Evolutionary conservation across 768 basidiomycete species (phyloP).

Genomic region (Boletus reticuloceps): DNA sequence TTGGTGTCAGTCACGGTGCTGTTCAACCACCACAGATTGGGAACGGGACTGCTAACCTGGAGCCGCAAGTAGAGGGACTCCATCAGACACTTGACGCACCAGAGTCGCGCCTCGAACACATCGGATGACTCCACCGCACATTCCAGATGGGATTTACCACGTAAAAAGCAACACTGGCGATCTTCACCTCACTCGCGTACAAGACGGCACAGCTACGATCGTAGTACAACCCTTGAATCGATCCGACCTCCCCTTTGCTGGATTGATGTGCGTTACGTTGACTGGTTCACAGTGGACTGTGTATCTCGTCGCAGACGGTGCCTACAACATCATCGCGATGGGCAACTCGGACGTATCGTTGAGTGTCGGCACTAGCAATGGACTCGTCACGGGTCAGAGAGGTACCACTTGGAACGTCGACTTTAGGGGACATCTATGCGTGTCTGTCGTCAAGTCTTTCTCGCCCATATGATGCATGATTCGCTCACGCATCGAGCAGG

Average conservation of each 20-base stretch:
- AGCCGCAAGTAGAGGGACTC: background rate
- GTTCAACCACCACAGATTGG: background rate
- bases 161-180: background rate
- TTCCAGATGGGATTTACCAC: background rate
- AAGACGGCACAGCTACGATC: background rate
- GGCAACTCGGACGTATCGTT: background rate
- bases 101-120: background rate
- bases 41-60: background rate
- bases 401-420: slow-evolving; percentile 6
- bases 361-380: background rate
- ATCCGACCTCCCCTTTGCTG: background rate
- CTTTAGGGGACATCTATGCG: background rate
- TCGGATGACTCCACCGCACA: background rate
- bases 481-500: background rate
- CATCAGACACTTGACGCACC: background rate
- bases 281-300: background rate
- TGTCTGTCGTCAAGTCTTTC: background rate
- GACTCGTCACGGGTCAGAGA: background rate
- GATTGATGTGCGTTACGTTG: too few species aligned
- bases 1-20: background rate
- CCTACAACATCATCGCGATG: background rate
- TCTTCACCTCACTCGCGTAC: background rate
- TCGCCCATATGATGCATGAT: background rate
- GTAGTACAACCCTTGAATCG: background rate
- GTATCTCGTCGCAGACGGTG: background rate